phyloP scores from a whole-genome alignment of 139 green algal species.

The Auxenochlorella pyrenoidosa region DNA sequence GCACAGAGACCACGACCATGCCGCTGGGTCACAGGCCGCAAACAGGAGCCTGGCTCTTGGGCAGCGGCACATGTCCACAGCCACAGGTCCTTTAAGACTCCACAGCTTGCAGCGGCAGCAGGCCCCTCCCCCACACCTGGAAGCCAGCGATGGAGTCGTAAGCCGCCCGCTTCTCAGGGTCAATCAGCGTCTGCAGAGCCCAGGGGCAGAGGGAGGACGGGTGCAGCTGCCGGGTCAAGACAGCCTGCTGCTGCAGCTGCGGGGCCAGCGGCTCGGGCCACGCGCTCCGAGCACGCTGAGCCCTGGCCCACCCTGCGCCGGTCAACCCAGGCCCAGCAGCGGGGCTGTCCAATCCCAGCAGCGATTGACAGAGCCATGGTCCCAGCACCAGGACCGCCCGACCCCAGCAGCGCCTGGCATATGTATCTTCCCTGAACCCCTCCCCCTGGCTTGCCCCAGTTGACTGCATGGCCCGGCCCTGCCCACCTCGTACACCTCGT shows the following conservation, averaged over 20 bases:
- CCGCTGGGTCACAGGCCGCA: too few species aligned
- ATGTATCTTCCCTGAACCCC: too few species aligned
- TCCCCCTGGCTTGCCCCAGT: too few species aligned
- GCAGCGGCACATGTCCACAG: too few species aligned
- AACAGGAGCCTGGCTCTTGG: too few species aligned
- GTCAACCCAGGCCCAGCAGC: background rate
- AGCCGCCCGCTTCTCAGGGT: conserved; percentile 36
- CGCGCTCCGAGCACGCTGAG: too few species aligned
- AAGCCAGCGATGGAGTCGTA: conserved; percentile 48
- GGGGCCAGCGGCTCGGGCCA: background rate
- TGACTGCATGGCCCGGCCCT: too few species aligned
- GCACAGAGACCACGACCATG: too few species aligned
- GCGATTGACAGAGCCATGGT: too few species aligned
- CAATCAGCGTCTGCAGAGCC: conserved; percentile 33
- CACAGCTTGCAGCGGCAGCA: background rate
- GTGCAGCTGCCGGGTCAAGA: background rate
- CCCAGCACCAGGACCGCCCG: background rate
- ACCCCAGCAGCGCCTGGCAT: too few species aligned
- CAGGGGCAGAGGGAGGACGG: background rate
- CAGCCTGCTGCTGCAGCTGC: background rate
- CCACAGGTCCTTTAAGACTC: too few species aligned
- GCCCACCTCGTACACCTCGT: conserved; percentile 44
- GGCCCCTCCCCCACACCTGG: background rate
- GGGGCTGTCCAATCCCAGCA: too few species aligned
- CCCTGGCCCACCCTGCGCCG: background rate